Conservation (phyloP, 108 stramenopile genomes). For the Skeletonema costatum region DNA sequence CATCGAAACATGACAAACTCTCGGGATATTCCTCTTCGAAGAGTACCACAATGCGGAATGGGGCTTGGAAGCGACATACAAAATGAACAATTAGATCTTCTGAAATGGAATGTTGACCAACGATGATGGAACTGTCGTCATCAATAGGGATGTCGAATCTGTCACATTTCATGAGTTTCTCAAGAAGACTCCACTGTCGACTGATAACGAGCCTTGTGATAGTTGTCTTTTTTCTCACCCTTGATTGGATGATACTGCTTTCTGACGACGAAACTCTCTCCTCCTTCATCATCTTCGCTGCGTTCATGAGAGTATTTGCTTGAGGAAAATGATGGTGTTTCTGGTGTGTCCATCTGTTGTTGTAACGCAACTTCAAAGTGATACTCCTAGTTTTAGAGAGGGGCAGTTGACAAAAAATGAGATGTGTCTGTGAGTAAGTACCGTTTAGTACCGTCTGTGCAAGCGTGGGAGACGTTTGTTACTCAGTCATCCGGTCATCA, state of each 20-base stretch:
- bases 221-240: neutral
- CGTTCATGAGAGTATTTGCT: too few species aligned
- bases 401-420: too few species aligned
- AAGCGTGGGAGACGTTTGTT: too few species aligned
- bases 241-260: neutral
- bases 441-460: too few species aligned
- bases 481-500: too few species aligned
- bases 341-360: too few species aligned
- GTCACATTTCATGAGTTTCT: neutral
- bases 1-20: neutral
- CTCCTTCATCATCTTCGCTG: neutral
- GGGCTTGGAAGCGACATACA: constrained; percentile 5
- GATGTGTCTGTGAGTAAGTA: too few species aligned
- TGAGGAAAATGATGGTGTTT: too few species aligned
- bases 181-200: neutral
- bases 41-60: neutral
- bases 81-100: constrained; percentile 3
- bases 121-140: neutral
- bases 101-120: neutral
- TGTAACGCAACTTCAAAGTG: too few species aligned
- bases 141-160: neutral
- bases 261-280: neutral
- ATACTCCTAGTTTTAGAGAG: too few species aligned
- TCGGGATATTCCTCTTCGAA: neutral
- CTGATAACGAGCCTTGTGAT: neutral